Conservation (phyloP, 2,329 filamentous ascomycete genomes). For the Neofusicoccum umdonicola region DNA sequence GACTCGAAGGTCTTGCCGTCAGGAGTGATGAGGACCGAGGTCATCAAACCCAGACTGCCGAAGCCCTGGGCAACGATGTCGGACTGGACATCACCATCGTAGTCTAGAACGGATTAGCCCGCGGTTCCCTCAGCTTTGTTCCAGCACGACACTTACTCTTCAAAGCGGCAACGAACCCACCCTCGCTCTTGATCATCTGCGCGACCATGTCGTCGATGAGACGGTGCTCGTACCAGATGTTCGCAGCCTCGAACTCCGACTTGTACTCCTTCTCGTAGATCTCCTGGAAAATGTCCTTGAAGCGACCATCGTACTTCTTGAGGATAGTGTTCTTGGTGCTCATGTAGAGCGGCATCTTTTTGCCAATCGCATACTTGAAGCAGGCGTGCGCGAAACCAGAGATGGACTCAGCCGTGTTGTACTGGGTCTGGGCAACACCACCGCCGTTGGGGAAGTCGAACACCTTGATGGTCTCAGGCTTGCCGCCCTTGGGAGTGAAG, state of each 20-base stretch:
- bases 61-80: conserved; percentile 98
- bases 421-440: conserved; percentile 90
- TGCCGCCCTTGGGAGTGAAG: conserved; percentile 78
- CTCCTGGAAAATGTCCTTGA: conserved; percentile 99
- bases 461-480: conserved; percentile 84
- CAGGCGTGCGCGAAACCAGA: conserved; percentile 90
- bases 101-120: conserved; percentile 60
- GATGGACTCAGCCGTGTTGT: conserved; percentile 98
- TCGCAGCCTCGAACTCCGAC: conserved; percentile 82
- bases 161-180: conserved; percentile 94
- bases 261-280: conserved; percentile 87
- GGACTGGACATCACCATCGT: conserved; percentile 98
- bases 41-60: conserved; percentile 97
- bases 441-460: conserved; percentile 84
- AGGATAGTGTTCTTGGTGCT: conserved; percentile 99
- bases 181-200: conserved; percentile 99
- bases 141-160: conserved; percentile 68
- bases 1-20: conserved; percentile 97
- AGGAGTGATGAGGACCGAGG: conserved; percentile 92
- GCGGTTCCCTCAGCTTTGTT: conserved; percentile 7
- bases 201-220: conserved; percentile 99
- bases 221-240: conserved; percentile 99
- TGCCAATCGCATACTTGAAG: conserved; percentile 90
- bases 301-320: conserved; percentile 97
- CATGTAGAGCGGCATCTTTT: conserved; percentile 95